Conservation (phyloP, 2,329 filamentous ascomycete genomes). For the Elsinoe fawcettii region DNA sequence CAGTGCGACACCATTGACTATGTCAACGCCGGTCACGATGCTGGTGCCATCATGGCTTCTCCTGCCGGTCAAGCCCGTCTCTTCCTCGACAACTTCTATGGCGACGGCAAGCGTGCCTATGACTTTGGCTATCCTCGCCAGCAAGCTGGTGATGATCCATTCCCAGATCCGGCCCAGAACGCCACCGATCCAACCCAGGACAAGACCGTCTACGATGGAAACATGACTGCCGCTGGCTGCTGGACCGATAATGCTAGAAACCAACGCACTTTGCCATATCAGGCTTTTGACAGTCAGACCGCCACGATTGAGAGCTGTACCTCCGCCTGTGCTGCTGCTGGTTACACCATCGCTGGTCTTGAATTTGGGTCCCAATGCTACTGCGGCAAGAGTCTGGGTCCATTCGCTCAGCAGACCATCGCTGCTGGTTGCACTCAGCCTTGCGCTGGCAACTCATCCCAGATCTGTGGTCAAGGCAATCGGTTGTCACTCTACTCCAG, state of each 20-base stretch:
- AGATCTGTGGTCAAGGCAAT: slow-evolving; percentile 27
- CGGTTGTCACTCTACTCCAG: slow-evolving; percentile 29
- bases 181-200: slow-evolving; percentile 20
- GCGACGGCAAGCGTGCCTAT: slow-evolving; percentile 27
- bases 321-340: slow-evolving; percentile 24
- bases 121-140: slow-evolving; percentile 33
- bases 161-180: slow-evolving; percentile 27
- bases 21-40: slow-evolving; percentile 30
- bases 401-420: slow-evolving; percentile 22
- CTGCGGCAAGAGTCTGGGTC: slow-evolving; percentile 27
- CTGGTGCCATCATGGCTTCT: slow-evolving; percentile 30
- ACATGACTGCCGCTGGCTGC: slow-evolving; percentile 34
- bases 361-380: slow-evolving; percentile 29
- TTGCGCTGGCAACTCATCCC: slow-evolving; percentile 27
- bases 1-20: slow-evolving; percentile 32
- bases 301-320: slow-evolving; percentile 30
- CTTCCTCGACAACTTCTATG: slow-evolving; percentile 34
- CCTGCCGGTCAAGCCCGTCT: slow-evolving; percentile 30
- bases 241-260: slow-evolving; percentile 26
- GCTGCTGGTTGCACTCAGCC: slow-evolving; percentile 26
- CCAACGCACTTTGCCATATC: slow-evolving; percentile 22
- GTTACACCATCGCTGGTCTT: slow-evolving; percentile 31
- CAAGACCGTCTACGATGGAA: slow-evolving; percentile 28
- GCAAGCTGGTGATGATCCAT: slow-evolving; percentile 29
- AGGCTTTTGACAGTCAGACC: slow-evolving; percentile 23